Percentiles rank a stretch among this genome's conserved stretches.
phyloP scores from a whole-genome alignment of 345 rosid genomes.

The Punica granatum region DNA sequence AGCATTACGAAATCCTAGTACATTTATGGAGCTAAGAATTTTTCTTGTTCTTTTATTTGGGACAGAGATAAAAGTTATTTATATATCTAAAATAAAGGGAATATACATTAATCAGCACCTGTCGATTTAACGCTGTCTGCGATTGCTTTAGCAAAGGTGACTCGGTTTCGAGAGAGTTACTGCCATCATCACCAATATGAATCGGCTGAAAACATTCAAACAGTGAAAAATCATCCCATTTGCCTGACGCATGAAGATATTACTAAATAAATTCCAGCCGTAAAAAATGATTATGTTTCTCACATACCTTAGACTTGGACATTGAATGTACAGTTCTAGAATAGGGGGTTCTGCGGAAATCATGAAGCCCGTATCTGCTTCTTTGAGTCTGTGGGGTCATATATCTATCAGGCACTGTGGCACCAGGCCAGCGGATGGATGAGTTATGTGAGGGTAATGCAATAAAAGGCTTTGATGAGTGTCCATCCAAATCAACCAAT shows the following conservation, averaged over 20 bases:
- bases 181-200: slow-evolving; percentile 38
- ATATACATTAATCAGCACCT: slow-evolving; percentile 35
- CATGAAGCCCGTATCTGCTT: slow-evolving; percentile 47
- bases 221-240: slow-evolving; percentile 1
- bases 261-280: slow-evolving; percentile 8
- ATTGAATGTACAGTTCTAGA: slow-evolving; percentile 56
- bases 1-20: not conserved
- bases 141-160: slow-evolving; percentile 40
- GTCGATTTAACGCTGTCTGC: slow-evolving; percentile 38
- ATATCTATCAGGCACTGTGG: slow-evolving; percentile 54
- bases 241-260: slow-evolving; percentile 1
- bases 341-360: slow-evolving; percentile 74
- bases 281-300: slow-evolving; percentile 3
- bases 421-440: slow-evolving; percentile 83
- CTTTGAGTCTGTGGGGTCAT: slow-evolving; percentile 66
- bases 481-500: slow-evolving; percentile 20
- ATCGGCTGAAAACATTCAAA: slow-evolving; percentile 26
- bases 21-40: not conserved
- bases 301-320: slow-evolving; percentile 67
- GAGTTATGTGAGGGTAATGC: slow-evolving; percentile 51
- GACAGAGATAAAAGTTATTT: no score
- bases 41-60: no score
- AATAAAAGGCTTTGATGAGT: slow-evolving; percentile 31
- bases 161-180: slow-evolving; percentile 25
- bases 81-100: not conserved